Evolutionary conservation across 2,329 filamentous ascomycete species (phyloP).

Genomic region (Penicillium concentricum): DNA sequence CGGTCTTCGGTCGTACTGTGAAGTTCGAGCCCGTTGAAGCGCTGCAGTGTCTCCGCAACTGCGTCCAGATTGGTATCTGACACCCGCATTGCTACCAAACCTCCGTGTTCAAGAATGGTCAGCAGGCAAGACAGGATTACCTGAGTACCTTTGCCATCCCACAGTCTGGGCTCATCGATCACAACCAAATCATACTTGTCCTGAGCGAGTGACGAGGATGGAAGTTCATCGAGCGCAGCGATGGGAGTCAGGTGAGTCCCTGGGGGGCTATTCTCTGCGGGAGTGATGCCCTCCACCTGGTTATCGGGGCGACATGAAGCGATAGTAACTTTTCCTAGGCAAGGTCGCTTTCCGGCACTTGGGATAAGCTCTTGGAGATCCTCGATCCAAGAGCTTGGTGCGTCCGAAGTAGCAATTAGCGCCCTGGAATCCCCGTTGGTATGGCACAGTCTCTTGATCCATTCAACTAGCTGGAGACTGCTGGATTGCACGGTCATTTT

Average conservation of each 20-base stretch:
- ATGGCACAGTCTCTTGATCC: conserved; percentile 18
- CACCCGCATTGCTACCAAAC: conserved; percentile 11
- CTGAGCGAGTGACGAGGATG: conserved; percentile 7
- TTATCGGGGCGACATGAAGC: conserved; percentile 5
- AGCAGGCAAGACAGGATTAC: conserved; percentile 5
- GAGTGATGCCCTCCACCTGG: not conserved
- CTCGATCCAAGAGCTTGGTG: conserved; percentile 4
- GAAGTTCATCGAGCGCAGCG: conserved; percentile 1
- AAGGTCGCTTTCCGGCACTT: conserved; percentile 9
- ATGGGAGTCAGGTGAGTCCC: conserved; percentile 6
- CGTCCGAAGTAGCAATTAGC: conserved; percentile 4
- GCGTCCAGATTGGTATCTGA: conserved; percentile 3
- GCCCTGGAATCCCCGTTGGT: conserved; percentile 14
- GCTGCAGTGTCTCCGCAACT: conserved; percentile 4
- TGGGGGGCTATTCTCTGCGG: not conserved
- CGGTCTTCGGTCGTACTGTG: conserved; percentile 12
- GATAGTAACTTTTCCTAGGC: conserved; percentile 9
- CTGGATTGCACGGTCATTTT: conserved; percentile 1
- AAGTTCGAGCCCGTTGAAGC: conserved; percentile 8
- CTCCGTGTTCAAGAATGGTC: conserved; percentile 8
- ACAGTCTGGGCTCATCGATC: conserved; percentile 12
- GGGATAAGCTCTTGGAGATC: conserved; percentile 1
- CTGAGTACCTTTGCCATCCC: conserved; percentile 3
- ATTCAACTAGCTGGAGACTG: conserved; percentile 11
- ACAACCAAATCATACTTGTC: conserved; percentile 13